Conservation (phyloP, 1,139 yeast species). For the Candida buenavistaensis region DNA sequence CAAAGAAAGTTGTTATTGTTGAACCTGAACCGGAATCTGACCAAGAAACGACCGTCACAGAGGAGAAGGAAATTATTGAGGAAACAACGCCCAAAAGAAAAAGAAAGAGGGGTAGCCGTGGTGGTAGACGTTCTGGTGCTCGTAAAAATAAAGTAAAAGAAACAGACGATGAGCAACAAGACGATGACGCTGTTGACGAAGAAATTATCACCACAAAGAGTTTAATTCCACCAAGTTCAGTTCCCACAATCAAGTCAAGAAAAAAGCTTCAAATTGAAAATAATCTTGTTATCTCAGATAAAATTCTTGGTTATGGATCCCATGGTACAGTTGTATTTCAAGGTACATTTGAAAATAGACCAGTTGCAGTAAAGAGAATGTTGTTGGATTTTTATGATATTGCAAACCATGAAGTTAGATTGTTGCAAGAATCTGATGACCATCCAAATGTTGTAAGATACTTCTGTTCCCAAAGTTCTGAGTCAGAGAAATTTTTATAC, state of each 20-base stretch:
- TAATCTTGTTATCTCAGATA: slow-evolving; percentile 66
- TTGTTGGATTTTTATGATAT: slow-evolving; percentile 88
- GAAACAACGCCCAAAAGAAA: slow-evolving; percentile 34
- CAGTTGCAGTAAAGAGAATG: slow-evolving; percentile 96
- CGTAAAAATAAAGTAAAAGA: slow-evolving; percentile 27
- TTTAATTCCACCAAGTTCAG: slow-evolving; percentile 24
- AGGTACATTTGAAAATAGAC: slow-evolving; percentile 87
- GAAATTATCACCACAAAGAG: slow-evolving; percentile 30
- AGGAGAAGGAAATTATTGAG: slow-evolving; percentile 6
- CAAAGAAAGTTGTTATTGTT: slow-evolving; percentile 31
- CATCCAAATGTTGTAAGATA: slow-evolving; percentile 94
- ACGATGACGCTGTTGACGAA: slow-evolving; percentile 17
- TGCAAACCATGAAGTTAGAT: slow-evolving; percentile 90
- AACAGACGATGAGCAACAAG: slow-evolving; percentile 13
- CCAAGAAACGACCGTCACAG: slow-evolving; percentile 6
- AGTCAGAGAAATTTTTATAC: slow-evolving; percentile 73
- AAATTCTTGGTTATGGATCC: slow-evolving; percentile 88
- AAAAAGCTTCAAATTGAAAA: slow-evolving; percentile 47
- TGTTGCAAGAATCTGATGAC: slow-evolving; percentile 91
- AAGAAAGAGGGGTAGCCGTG: slow-evolving; percentile 84
- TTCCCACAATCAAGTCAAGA: slow-evolving; percentile 18
- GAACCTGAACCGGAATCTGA: slow-evolving; percentile 22
- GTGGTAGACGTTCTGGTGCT: slow-evolving; percentile 60
- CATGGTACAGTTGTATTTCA: slow-evolving; percentile 94
- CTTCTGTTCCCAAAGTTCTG: slow-evolving; percentile 83